Evolutionary conservation across 2,329 filamentous ascomycete genomes (phyloP).

Genomic region (Zymoseptoria brevis): DNA sequence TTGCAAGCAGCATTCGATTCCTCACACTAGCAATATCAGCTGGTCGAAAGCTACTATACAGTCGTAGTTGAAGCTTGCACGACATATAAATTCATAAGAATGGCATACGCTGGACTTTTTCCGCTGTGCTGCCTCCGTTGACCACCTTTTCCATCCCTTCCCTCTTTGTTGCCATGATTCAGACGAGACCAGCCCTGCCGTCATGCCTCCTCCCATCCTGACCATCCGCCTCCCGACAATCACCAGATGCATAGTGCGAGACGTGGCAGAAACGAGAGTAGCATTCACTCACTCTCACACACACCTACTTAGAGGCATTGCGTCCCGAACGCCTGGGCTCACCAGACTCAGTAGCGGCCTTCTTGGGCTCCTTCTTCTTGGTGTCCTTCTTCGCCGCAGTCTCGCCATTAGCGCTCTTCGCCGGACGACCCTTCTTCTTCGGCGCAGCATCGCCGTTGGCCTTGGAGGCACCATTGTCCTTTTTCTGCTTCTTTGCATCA

Average conservation of each 20-base stretch:
- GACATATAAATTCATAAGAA: background rate
- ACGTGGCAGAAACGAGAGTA: background rate
- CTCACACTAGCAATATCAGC: background rate
- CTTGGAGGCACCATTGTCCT: slow-evolving; percentile 31
- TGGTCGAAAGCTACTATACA: background rate
- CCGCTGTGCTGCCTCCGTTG: background rate
- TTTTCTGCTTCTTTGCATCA: slow-evolving; percentile 23
- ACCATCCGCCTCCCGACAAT: background rate
- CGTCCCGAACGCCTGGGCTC: slow-evolving; percentile 41
- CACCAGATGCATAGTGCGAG: background rate
- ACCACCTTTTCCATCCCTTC: background rate
- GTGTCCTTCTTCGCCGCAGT: slow-evolving; percentile 29
- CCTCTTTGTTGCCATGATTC: background rate
- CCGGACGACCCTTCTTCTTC: slow-evolving; percentile 35
- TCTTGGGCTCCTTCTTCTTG: slow-evolving; percentile 42
- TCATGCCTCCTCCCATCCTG: background rate
- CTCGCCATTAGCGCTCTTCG: slow-evolving; percentile 26
- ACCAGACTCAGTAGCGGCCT: slow-evolving; percentile 42
- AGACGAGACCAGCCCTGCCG: background rate
- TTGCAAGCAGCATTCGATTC: background rate
- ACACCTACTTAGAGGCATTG: slow-evolving; percentile 24
- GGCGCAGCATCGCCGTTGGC: slow-evolving; percentile 21
- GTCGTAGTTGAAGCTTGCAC: background rate
- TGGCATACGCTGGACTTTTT: background rate
- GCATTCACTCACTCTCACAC: background rate